phyloP scores from a whole-genome alignment of 177 flowering plant species.

The Telopea speciosissima region DNA sequence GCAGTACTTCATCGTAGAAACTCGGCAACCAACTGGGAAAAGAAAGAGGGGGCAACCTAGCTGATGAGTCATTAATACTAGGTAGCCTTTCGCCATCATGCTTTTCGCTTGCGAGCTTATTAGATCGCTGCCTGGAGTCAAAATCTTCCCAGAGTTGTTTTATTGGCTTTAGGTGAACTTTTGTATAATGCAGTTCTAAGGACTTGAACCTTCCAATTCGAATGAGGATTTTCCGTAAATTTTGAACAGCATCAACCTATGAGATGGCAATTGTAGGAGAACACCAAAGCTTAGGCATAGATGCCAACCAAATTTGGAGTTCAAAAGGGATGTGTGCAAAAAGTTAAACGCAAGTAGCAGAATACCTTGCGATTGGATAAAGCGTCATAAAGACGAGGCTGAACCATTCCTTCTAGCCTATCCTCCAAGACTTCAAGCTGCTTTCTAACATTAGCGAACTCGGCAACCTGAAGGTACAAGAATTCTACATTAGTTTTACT shows the following conservation, averaged over 20 bases:
- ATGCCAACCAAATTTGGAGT: not conserved
- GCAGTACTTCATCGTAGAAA: constrained; percentile 94
- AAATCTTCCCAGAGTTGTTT: constrained; percentile 89
- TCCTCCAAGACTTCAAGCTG: constrained; percentile 97
- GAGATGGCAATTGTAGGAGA: constrained; percentile 1
- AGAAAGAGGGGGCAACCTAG: constrained; percentile 32
- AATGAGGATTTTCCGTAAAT: constrained; percentile 74
- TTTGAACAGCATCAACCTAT: constrained; percentile 82
- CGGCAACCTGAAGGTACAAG: constrained; percentile 79
- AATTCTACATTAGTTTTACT: not conserved
- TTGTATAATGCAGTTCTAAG: constrained; percentile 68
- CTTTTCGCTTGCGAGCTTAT: constrained; percentile 49
- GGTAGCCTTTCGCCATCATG: constrained; percentile 50
- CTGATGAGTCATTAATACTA: constrained; percentile 33
- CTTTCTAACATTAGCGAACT: constrained; percentile 94
- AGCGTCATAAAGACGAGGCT: constrained; percentile 91
- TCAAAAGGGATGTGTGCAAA: not conserved
- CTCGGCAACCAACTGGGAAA: constrained; percentile 86
- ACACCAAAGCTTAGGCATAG: not conserved
- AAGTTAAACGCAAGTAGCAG: not conserved
- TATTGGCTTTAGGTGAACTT: constrained; percentile 79
- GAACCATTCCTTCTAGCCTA: constrained; percentile 92
- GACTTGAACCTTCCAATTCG: constrained; percentile 93
- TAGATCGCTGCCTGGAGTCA: constrained; percentile 51
- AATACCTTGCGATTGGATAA: constrained; percentile 74